Evolutionary conservation across 2,329 filamentous ascomycete genomes (phyloP).

Genomic region (Aspergillus latus): DNA sequence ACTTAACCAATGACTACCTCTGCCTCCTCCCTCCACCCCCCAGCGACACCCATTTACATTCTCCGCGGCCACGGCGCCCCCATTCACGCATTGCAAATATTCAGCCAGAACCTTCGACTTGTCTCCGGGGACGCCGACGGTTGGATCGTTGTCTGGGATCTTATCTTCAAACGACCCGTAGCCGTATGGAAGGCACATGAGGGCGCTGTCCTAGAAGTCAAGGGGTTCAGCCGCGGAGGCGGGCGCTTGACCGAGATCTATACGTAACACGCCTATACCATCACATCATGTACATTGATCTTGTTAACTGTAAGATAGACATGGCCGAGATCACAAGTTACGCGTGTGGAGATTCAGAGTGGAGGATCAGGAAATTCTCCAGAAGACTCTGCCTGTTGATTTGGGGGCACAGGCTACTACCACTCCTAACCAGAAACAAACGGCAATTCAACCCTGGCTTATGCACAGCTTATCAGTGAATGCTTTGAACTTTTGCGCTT

Average conservation of each 20-base stretch:
- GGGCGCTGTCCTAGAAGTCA: conserved; percentile 71
- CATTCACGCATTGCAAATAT: conserved; percentile 74
- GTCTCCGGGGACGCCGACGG: conserved; percentile 87
- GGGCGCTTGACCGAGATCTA: conserved; percentile 63
- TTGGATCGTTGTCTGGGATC: conserved; percentile 82
- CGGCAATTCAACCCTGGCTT: conserved; percentile 67
- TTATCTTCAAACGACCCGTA: conserved; percentile 74
- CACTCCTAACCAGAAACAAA: conserved; percentile 31
- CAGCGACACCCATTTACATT: conserved; percentile 64
- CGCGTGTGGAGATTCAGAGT: conserved; percentile 78
- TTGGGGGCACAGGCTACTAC: conserved; percentile 33
- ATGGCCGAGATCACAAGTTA: conserved; percentile 85
- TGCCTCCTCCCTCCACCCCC: conserved; percentile 31
- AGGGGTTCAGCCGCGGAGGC: conserved; percentile 66
- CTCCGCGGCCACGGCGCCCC: conserved; percentile 81
- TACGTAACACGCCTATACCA: conserved; percentile 62
- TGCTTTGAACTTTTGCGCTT: conserved; percentile 89
- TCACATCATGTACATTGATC: background rate
- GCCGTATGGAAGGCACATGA: conserved; percentile 86
- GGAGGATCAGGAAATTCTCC: conserved; percentile 58
- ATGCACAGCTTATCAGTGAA: conserved; percentile 81
- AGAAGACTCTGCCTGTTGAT: conserved; percentile 71
- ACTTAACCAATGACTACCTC: conserved; percentile 10
- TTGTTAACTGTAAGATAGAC: conserved; percentile 56
- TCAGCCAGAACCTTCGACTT: conserved; percentile 71